These are phyloP conservation scores for Didymellaceae sp. DNA, from an alignment of 2,329 filamentous ascomycete species.

Conservation along the genomic window DNA sequence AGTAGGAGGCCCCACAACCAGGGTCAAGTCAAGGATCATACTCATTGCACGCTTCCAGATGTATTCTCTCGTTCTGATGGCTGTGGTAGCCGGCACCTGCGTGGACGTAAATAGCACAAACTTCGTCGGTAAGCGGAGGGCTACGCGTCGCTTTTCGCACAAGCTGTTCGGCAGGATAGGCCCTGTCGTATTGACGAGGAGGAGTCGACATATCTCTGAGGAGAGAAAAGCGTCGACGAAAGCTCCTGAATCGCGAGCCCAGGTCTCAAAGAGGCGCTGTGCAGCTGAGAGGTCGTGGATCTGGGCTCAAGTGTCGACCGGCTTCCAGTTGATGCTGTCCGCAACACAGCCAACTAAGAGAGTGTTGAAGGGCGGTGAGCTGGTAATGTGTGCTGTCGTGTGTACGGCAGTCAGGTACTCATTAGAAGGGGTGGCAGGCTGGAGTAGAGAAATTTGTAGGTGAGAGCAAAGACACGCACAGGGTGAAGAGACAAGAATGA, in stretches of 20 bases:
- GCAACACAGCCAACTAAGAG: too few species aligned
- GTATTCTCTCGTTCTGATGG: constrained; percentile 79
- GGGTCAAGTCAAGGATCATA: constrained; percentile 56
- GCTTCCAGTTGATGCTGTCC: too few species aligned
- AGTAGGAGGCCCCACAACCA: constrained; percentile 4
- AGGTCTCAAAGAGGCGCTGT: not conserved
- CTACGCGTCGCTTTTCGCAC: constrained; percentile 50
- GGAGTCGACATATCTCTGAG: constrained; percentile 37
- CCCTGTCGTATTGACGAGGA: constrained; percentile 32
- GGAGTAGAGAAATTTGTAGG: constrained; percentile 12
- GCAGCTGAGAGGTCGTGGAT: too few species aligned
- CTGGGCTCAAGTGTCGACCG: too few species aligned
- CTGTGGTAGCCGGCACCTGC: constrained; percentile 96
- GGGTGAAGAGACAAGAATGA: constrained; percentile 15
- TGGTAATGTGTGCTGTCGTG: not conserved
- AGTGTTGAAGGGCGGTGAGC: not conserved
- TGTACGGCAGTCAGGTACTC: constrained; percentile 13
- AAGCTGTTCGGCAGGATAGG: constrained; percentile 26
- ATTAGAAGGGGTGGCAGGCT: constrained; percentile 11
- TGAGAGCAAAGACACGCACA: constrained; percentile 9
- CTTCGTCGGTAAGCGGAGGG: constrained; percentile 51
- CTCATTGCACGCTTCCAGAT: constrained; percentile 88
- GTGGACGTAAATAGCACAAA: constrained; percentile 89
- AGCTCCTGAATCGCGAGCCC: constrained; percentile 30
- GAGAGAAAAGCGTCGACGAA: constrained; percentile 35